Conservation (phyloP, 352 stramenopile species). For the Pythium rhizo-oryzae region DNA sequence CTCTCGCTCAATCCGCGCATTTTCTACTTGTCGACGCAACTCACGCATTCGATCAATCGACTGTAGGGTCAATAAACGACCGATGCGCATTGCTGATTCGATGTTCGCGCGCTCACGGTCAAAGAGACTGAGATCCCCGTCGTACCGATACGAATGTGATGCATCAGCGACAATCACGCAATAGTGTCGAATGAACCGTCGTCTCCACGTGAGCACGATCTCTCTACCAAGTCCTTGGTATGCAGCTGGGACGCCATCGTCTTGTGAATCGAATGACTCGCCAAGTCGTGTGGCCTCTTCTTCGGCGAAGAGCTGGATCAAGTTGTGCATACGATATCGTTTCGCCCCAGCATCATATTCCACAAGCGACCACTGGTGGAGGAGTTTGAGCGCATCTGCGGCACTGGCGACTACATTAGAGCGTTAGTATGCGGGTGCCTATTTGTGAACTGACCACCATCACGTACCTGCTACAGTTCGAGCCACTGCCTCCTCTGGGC, state of each 20-base stretch:
- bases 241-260: slow-evolving; percentile 19
- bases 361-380: slow-evolving; percentile 82
- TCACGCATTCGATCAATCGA: slow-evolving; percentile 76
- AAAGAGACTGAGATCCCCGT: slow-evolving; percentile 65
- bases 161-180: slow-evolving; percentile 75
- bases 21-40: slow-evolving; percentile 40
- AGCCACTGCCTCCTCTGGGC: slow-evolving; percentile 59
- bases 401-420: slow-evolving; percentile 38
- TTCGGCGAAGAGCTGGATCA: slow-evolving; percentile 84
- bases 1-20: slow-evolving; percentile 31
- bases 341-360: slow-evolving; percentile 70
- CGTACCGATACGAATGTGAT: slow-evolving; percentile 75
- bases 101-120: slow-evolving; percentile 82
- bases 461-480: slow-evolving; percentile 37
- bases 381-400: slow-evolving; percentile 52
- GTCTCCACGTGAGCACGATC: slow-evolving; percentile 71
- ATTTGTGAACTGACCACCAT: no score
- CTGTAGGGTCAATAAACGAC: slow-evolving; percentile 66
- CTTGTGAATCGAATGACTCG: slow-evolving; percentile 27
- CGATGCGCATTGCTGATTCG: slow-evolving; percentile 77
- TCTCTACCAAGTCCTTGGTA: slow-evolving; percentile 46
- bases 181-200: slow-evolving; percentile 81
- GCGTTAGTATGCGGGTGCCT: neutral
- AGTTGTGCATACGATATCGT: slow-evolving; percentile 80
- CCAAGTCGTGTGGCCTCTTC: slow-evolving; percentile 66